phyloP scores from a whole-genome alignment of 495 filamentous ascomycete genomes.

The Penicillium robsamsonii region DNA sequence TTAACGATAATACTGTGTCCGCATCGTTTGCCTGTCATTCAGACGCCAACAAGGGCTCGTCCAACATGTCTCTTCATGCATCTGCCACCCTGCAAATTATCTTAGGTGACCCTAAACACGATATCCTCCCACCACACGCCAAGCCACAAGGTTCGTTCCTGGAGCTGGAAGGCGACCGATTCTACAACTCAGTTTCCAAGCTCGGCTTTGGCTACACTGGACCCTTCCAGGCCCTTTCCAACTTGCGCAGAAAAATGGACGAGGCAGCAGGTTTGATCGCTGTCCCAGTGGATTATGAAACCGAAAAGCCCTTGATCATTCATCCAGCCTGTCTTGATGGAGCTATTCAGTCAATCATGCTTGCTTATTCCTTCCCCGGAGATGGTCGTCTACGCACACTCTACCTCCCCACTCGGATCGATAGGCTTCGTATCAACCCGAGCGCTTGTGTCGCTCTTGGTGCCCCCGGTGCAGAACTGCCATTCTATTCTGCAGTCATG shows the following conservation, averaged over 20 bases:
- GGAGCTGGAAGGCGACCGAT: conserved; percentile 39
- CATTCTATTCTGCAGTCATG: conserved; percentile 20
- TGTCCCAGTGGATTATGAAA: conserved; percentile 7
- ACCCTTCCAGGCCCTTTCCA: conserved; percentile 27
- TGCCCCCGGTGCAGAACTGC: conserved; percentile 13
- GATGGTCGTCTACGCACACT: conserved; percentile 29
- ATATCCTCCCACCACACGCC: conserved; percentile 11
- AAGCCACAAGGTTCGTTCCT: conserved; percentile 11
- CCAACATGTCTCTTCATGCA: conserved; percentile 23
- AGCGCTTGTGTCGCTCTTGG: conserved; percentile 14
- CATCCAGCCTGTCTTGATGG: conserved; percentile 44
- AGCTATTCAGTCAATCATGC: conserved; percentile 42
- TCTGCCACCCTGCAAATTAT: conserved; percentile 17
- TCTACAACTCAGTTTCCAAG: conserved; percentile 39
- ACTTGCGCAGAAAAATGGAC: conserved; percentile 25
- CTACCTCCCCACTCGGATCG: conserved; percentile 35
- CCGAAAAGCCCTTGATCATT: conserved; percentile 16
- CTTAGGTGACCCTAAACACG: conserved; percentile 11
- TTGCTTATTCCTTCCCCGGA: conserved; percentile 38
- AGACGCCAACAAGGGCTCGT: conserved; percentile 17
- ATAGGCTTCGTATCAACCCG: conserved; percentile 45
- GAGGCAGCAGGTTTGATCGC: conserved; percentile 23
- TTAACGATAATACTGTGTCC: background rate
- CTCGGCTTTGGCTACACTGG: conserved; percentile 34
- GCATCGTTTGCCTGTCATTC: conserved; percentile 26